Percentiles rank a stretch among this genome's conserved stretches.
These are phyloP conservation scores for Penicillium tannophilum DNA, from an alignment of 495 filamentous ascomycete species.

Conservation along the genomic window DNA sequence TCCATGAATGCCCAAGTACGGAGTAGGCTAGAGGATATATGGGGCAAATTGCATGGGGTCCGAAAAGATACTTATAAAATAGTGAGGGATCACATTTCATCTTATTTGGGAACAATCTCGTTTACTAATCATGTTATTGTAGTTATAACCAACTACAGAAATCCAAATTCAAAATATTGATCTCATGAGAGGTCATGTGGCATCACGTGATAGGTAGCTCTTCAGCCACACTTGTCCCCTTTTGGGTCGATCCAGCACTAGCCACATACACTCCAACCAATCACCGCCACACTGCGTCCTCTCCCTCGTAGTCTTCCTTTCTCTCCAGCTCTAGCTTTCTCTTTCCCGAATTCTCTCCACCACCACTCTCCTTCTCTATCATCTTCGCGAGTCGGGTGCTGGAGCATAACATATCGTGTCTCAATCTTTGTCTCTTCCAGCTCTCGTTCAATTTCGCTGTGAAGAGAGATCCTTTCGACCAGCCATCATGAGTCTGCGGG, in stretches of 20 bases:
- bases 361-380: slow-evolving; percentile 8
- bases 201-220: not conserved
- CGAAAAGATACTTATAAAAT: not conserved
- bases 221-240: not conserved
- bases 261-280: slow-evolving; percentile 22
- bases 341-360: slow-evolving; percentile 7
- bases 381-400: slow-evolving; percentile 2
- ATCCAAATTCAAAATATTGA: too few species aligned
- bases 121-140: not conserved
- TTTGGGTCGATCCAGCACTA: slow-evolving; percentile 7
- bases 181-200: not conserved
- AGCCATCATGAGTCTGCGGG: slow-evolving; percentile 69
- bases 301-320: slow-evolving; percentile 23
- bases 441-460: slow-evolving; percentile 14
- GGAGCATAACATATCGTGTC: not conserved
- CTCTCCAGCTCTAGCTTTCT: slow-evolving; percentile 14
- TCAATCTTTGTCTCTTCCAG: not conserved
- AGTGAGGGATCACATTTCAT: not conserved
- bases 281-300: slow-evolving; percentile 29
- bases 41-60: not conserved
- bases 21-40: not conserved
- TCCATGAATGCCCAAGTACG: not conserved
- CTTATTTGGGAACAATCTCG: not conserved
- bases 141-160: not conserved
- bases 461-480: slow-evolving; percentile 27